Evolutionary conservation across 1,139 yeast species (phyloP).

Genomic region (Protomyces macrosporus): DNA sequence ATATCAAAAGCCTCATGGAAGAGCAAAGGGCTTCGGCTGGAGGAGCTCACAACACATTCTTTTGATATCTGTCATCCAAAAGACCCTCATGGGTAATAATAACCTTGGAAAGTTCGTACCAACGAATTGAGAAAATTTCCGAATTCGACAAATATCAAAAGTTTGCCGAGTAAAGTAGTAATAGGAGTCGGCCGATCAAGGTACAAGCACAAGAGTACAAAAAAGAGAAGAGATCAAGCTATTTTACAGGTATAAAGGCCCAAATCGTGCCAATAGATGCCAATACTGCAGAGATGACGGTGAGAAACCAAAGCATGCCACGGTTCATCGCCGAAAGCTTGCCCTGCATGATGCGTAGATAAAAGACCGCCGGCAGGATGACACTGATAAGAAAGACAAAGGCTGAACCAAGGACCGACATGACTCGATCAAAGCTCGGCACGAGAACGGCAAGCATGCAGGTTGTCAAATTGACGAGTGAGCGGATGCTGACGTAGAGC

Average conservation of each 20-base stretch:
- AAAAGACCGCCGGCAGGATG: constrained; percentile 71
- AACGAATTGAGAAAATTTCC: no score
- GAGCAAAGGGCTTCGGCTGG: no score
- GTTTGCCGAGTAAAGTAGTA: no score
- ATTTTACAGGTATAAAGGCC: constrained; percentile 33
- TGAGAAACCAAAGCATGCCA: constrained; percentile 35
- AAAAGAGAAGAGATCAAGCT: not conserved
- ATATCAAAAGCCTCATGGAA: no score
- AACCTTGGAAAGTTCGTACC: no score
- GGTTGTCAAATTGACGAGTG: constrained; percentile 43
- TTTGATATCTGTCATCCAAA: no score
- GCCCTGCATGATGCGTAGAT: constrained; percentile 49
- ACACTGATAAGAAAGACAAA: constrained; percentile 76
- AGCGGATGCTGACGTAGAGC: constrained; percentile 35
- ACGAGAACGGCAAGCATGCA: constrained; percentile 55
- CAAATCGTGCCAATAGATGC: constrained; percentile 39
- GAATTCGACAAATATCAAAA: no score
- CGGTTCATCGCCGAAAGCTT: not conserved
- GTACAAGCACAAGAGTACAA: no score
- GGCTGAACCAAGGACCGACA: constrained; percentile 78
- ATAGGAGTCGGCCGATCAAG: no score
- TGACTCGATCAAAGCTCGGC: constrained; percentile 74
- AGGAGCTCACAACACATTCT: no score
- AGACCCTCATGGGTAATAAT: no score
- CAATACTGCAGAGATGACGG: constrained; percentile 37